Conservation (phyloP, 2,329 filamentous ascomycete genomes). For the Hypoxylon sp. region DNA sequence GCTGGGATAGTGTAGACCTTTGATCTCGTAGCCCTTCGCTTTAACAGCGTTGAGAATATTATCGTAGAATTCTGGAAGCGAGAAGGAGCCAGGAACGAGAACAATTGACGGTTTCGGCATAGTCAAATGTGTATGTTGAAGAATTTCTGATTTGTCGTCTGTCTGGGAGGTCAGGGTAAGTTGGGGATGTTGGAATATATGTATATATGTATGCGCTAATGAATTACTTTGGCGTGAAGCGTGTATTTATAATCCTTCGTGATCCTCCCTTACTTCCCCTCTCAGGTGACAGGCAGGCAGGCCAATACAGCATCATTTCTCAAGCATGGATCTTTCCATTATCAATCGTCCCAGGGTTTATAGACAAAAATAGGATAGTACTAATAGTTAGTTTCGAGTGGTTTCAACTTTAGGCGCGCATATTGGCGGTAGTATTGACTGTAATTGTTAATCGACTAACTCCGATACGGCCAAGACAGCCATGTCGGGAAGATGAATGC, state of each 20-base stretch:
- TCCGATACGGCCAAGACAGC: not conserved
- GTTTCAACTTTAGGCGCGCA: not conserved
- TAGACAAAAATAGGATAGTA: not conserved
- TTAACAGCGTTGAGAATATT: constrained; percentile 35
- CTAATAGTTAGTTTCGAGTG: not conserved
- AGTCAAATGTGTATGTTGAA: not conserved
- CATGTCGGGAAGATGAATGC: not conserved
- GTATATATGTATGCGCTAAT: not conserved
- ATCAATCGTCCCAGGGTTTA: not conserved
- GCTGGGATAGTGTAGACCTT: constrained; percentile 39
- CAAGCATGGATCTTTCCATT: not conserved
- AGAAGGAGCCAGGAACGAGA: constrained; percentile 46
- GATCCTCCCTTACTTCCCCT: not conserved
- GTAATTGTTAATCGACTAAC: not conserved
- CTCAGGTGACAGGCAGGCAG: not conserved
- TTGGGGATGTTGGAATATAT: not conserved
- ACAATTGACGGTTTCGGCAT: constrained; percentile 48
- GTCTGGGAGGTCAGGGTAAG: not conserved
- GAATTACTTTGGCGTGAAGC: not conserved
- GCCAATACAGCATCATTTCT: not conserved
- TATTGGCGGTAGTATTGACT: too few species aligned
- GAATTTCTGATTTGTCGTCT: not conserved
- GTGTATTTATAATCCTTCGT: not conserved
- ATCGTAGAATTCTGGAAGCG: constrained; percentile 40
- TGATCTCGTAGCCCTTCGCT: constrained; percentile 47